Base-by-base conservation (phyloP, 208 protist species). In the Leishmania tropica region DNA sequence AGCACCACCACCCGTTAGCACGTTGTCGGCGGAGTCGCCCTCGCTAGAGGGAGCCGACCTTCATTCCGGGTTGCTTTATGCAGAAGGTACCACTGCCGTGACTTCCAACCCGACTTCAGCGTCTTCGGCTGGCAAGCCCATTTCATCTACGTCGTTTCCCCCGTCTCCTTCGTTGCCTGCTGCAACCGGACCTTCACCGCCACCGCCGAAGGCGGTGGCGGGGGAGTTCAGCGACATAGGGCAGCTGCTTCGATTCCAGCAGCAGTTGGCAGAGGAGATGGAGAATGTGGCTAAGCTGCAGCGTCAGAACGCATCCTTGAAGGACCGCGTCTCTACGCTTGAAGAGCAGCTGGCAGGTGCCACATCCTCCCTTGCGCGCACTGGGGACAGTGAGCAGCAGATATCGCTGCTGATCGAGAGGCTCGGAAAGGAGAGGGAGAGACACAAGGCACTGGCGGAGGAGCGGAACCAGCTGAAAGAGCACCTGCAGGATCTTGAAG, bases 221-320 rank as follows among this genome's bases (percentile, higher is more conserved):
- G 73, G 47, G 42, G 76, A 81, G 35, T 67, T 51, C 28, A 64
- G 48, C 6, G 78, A 85, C 54, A 65, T 78, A 8, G 79, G 77
- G 0, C 90, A 94, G 75, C 81, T 95, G 31, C 84, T 95, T 21
- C 90, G 89, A 37, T 93, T 95, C 60, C 92, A 97, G 75, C 85
- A 84, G 53, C 85, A 91, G 72, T 79, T 95, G 13, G 90, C 90
- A 5, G 90, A 92, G 64, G 91, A 95, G 83, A 94, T 95, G 91
- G 85, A 90, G 62, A 76, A 62, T 15, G 83, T 80, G 11, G 56
- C 79, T 15, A 48, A n/a, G 40, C 76, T 96, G 31, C 78, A 84
- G 40, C 58, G 81, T 8, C 82, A 89, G 51, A 95, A 92, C 53
- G 45, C 80, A 2, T 24, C 40, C 3, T 80, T 92, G 74, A 64